phyloP scores from a whole-genome alignment of 2,329 filamentous ascomycete species.

The Cytospora piceae region DNA sequence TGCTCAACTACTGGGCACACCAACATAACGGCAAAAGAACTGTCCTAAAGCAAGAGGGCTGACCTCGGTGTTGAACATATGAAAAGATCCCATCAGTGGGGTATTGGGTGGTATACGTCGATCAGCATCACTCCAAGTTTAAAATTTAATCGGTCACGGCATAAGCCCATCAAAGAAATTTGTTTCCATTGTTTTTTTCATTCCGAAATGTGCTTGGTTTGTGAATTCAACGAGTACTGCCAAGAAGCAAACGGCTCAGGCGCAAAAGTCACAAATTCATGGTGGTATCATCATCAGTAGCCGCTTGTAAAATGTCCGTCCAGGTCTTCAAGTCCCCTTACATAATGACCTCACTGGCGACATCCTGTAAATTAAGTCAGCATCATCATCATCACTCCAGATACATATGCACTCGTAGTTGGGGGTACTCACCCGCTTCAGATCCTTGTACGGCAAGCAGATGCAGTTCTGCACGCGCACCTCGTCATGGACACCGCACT shows the following conservation, averaged over 20 bases:
- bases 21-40: too few species aligned
- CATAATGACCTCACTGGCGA: slow-evolving; percentile 78
- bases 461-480: slow-evolving; percentile 97
- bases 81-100: too few species aligned
- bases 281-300: slow-evolving; percentile 23
- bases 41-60: too few species aligned
- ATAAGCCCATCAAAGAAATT: not conserved
- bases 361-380: slow-evolving; percentile 60
- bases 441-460: slow-evolving; percentile 95
- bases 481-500: slow-evolving; percentile 91
- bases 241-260: not conserved
- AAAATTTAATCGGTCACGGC: not conserved
- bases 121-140: not conserved
- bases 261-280: not conserved
- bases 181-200: slow-evolving; percentile 1
- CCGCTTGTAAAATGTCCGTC: slow-evolving; percentile 8
- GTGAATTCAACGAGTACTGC: not conserved
- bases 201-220: not conserved
- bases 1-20: too few species aligned
- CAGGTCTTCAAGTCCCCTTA: not conserved
- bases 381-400: not conserved
- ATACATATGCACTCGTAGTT: not conserved
- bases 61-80: too few species aligned
- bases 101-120: not conserved
- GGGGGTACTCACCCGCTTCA: slow-evolving; percentile 77